phyloP scores from a whole-genome alignment of 1,284 basidiomycete genomes.

The Leucoagaricus sp. region DNA sequence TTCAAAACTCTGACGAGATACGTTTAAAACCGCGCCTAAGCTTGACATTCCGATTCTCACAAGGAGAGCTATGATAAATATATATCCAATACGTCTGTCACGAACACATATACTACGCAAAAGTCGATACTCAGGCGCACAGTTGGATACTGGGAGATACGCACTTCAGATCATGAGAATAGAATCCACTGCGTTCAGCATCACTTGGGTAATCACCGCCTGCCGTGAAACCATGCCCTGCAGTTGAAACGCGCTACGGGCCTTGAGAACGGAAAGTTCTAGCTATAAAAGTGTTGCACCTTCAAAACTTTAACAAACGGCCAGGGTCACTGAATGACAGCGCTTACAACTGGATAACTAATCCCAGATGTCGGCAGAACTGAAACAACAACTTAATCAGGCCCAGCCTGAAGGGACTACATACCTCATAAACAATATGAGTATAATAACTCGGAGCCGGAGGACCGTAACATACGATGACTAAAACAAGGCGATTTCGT shows the following conservation, averaged over 20 bases:
- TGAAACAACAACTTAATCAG: background rate
- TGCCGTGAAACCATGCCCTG: conserved; percentile 19
- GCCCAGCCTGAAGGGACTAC: background rate
- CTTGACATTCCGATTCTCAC: conserved; percentile 16
- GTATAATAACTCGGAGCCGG: background rate
- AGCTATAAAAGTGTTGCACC: background rate
- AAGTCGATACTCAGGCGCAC: background rate
- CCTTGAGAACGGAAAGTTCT: background rate
- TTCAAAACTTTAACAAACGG: background rate
- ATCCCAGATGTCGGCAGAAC: background rate
- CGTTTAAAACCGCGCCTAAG: conserved; percentile 15
- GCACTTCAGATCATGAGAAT: conserved; percentile 20
- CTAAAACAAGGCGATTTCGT: background rate
- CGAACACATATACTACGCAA: conserved; percentile 18
- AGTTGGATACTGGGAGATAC: background rate
- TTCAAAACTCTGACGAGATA: conserved; percentile 18
- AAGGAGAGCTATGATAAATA: conserved; percentile 14
- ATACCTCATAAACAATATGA: background rate
- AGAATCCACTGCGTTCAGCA: conserved; percentile 17
- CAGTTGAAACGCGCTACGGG: background rate
- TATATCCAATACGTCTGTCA: conserved; percentile 13
- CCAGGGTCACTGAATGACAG: background rate
- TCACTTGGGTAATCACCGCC: conserved; percentile 12
- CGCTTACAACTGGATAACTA: background rate
- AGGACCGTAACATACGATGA: background rate